Conservation (phyloP, 371 early-diverging fungal genomes). For the Actinomucor elegans region DNA sequence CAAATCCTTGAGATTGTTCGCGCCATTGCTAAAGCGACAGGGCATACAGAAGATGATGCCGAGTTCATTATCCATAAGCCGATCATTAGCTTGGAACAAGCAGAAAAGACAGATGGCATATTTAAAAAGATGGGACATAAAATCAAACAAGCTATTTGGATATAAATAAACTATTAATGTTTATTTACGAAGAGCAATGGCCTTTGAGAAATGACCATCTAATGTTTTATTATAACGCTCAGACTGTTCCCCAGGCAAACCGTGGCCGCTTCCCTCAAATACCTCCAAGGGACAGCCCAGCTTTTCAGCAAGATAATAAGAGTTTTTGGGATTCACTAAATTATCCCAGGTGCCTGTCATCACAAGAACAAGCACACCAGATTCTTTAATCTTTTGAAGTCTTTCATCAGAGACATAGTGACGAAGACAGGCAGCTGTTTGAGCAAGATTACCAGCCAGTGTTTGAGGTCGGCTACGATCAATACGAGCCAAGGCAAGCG, state of each 20-base stretch:
- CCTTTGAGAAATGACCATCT: slow-evolving; percentile 21
- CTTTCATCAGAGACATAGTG: slow-evolving; percentile 29
- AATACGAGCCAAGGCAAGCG: slow-evolving; percentile 9
- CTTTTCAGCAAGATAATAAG: slow-evolving; percentile 14
- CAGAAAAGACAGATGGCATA: slow-evolving; percentile 42
- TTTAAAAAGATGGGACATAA: slow-evolving; percentile 47
- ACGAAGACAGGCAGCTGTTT: slow-evolving; percentile 21
- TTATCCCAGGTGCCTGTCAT: slow-evolving; percentile 33
- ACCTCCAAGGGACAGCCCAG: slow-evolving; percentile 12
- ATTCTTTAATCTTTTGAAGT: slow-evolving; percentile 13
- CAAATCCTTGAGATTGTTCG: slow-evolving; percentile 37
- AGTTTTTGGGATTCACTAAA: slow-evolving; percentile 22
- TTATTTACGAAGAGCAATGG: neutral
- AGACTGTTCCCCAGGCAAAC: slow-evolving; percentile 19
- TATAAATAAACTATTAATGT: slow-evolving; percentile 12
- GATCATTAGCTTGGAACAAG: slow-evolving; percentile 45
- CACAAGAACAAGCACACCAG: slow-evolving; percentile 14
- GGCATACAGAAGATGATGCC: slow-evolving; percentile 12
- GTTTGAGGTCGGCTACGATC: slow-evolving; percentile 24
- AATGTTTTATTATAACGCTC: slow-evolving; percentile 20
- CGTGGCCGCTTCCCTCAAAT: slow-evolving; percentile 33
- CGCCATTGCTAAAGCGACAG: slow-evolving; percentile 24
- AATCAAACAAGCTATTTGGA: slow-evolving; percentile 46
- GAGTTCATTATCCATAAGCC: slow-evolving; percentile 33
- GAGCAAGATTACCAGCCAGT: slow-evolving; percentile 22